Conservation (phyloP, 805 yeast genomes). For the Teunomyces funiuensis region DNA sequence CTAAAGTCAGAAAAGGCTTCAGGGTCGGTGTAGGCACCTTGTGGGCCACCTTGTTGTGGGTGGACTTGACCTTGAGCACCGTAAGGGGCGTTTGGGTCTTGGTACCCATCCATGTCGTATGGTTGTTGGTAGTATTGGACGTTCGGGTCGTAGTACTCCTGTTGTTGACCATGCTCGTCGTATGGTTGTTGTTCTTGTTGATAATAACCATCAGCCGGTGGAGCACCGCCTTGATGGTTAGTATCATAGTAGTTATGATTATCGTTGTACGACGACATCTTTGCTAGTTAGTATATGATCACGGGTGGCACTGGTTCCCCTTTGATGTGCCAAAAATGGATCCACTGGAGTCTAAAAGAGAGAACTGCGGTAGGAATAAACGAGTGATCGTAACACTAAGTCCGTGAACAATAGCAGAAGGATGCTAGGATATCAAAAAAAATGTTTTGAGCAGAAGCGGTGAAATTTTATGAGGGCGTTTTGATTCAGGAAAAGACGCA, state of each 20-base stretch:
- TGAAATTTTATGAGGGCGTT: constrained; percentile 4
- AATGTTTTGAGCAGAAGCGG: not conserved
- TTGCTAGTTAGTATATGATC: constrained; percentile 17
- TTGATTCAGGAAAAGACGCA: constrained; percentile 4
- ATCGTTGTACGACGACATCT: constrained; percentile 68
- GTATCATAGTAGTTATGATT: constrained; percentile 44
- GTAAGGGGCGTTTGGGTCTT: constrained; percentile 30
- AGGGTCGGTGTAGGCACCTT: constrained; percentile 43
- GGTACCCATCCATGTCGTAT: constrained; percentile 48
- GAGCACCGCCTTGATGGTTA: constrained; percentile 27
- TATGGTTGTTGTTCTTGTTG: constrained; percentile 45
- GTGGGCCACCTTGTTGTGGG: constrained; percentile 23
- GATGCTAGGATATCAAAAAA: constrained; percentile 6
- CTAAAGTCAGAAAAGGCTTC: constrained; percentile 70
- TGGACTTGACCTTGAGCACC: constrained; percentile 17
- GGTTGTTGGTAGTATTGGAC: constrained; percentile 51
- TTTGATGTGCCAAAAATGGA: not conserved
- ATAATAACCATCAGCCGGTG: constrained; percentile 26
- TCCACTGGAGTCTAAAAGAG: constrained; percentile 7
- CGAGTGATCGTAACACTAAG: constrained; percentile 3
- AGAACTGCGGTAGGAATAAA: constrained; percentile 4
- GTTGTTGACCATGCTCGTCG: constrained; percentile 31
- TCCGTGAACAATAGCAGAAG: not conserved
- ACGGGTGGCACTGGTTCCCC: constrained; percentile 1
- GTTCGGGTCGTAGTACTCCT: constrained; percentile 53